Evolutionary conservation across 495 filamentous ascomycete genomes (phyloP).

Genomic region (Sordaria brevicollis): DNA sequence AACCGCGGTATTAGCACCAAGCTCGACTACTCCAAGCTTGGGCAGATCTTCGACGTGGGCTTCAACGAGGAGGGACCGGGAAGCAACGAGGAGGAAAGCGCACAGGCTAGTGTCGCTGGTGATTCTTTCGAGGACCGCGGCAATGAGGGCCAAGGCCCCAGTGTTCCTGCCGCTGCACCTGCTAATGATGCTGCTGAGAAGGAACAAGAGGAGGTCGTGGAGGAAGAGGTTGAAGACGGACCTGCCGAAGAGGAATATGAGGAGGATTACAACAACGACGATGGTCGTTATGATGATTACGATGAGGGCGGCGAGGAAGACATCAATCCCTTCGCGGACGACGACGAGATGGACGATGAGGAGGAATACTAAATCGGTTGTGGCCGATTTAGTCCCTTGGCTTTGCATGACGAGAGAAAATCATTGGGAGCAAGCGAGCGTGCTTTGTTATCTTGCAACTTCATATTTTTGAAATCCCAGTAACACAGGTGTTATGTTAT

Average conservation of each 20-base stretch:
- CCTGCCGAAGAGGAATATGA: constrained; percentile 12
- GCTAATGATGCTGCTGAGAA: constrained; percentile 1
- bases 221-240: constrained; percentile 7
- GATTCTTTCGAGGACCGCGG: neutral
- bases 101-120: neutral
- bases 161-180: neutral
- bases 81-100: constrained; percentile 7
- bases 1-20: constrained; percentile 64
- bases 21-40: constrained; percentile 70
- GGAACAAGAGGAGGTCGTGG: constrained; percentile 3
- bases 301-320: constrained; percentile 19
- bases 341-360: constrained; percentile 5
- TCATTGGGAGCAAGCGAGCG: neutral
- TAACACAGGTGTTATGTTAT: neutral
- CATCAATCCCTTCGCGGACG: constrained; percentile 16
- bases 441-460: neutral
- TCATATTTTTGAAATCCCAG: neutral
- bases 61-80: constrained; percentile 26
- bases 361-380: constrained; percentile 7
- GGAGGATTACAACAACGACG: constrained; percentile 12
- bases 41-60: constrained; percentile 34
- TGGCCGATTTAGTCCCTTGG: neutral
- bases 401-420: neutral
- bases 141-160: neutral
- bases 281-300: constrained; percentile 20